Conservation (phyloP, 768 basidiomycete genomes). For the Clavaria fumosa region DNA sequence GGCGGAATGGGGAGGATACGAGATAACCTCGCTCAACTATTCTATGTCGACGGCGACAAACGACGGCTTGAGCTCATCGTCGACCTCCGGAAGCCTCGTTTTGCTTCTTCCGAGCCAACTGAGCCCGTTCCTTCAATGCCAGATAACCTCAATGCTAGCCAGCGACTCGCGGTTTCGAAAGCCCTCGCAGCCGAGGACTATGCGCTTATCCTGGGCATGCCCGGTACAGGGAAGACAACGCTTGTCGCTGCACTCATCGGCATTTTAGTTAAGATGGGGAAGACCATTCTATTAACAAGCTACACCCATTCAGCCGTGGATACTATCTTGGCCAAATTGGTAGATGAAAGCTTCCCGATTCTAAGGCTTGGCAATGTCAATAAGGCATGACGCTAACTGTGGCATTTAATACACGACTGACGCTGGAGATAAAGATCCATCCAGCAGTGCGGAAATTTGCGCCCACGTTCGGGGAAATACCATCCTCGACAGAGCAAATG, state of each 20-base stretch:
- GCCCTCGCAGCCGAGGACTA: slow-evolving; percentile 78
- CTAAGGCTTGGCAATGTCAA: slow-evolving; percentile 82
- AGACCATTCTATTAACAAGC: slow-evolving; percentile 77
- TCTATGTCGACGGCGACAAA: slow-evolving; percentile 63
- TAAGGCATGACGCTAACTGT: slow-evolving; percentile 39
- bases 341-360: slow-evolving; percentile 50
- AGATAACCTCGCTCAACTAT: slow-evolving; percentile 79
- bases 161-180: slow-evolving; percentile 54
- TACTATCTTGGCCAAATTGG: slow-evolving; percentile 80
- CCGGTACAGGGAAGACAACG: slow-evolving; percentile 96
- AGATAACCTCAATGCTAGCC: slow-evolving; percentile 49
- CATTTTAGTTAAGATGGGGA: slow-evolving; percentile 61
- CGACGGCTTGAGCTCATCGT: slow-evolving; percentile 63
- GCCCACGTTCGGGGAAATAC: slow-evolving; percentile 34
- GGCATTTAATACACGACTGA: slow-evolving; percentile 1
- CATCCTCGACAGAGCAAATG: slow-evolving; percentile 64
- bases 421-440: slow-evolving; percentile 48
- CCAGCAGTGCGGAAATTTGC: slow-evolving; percentile 64
- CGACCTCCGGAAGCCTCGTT: slow-evolving; percentile 56
- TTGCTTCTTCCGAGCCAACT: slow-evolving; percentile 23
- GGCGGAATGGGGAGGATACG: slow-evolving; percentile 80
- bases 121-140: slow-evolving; percentile 14
- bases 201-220: slow-evolving; percentile 90
- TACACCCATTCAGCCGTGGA: slow-evolving; percentile 99
- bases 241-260: slow-evolving; percentile 82